Conservation (phyloP, 2,329 filamentous ascomycete genomes). For the Aspergillus spinulosporus region DNA sequence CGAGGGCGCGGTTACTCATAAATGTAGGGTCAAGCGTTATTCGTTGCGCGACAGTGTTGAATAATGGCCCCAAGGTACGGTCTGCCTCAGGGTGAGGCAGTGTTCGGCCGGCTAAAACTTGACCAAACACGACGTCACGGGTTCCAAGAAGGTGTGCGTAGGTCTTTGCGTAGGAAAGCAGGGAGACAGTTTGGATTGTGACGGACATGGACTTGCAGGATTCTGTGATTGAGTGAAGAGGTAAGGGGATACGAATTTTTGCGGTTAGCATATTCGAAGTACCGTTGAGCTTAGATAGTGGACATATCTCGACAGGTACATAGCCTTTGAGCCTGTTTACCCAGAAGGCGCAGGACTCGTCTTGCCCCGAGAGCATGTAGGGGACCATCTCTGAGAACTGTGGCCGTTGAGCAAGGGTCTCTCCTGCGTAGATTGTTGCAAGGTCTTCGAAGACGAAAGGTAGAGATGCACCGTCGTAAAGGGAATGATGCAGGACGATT, state of each 20-base stretch:
- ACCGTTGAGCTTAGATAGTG: conserved; percentile 11
- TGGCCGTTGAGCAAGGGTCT: conserved; percentile 15
- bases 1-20: conserved; percentile 41
- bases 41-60: conserved; percentile 56
- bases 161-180: conserved; percentile 34
- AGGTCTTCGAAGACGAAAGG: conserved; percentile 71
- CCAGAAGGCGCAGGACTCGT: conserved; percentile 43
- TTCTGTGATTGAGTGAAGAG: conserved; percentile 19
- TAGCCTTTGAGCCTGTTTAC: conserved; percentile 24
- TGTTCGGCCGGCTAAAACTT: conserved; percentile 54
- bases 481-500: conserved; percentile 74
- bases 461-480: conserved; percentile 85
- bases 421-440: conserved; percentile 58
- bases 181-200: conserved; percentile 31
- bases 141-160: conserved; percentile 32
- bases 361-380: conserved; percentile 49
- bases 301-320: conserved; percentile 21
- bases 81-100: conserved; percentile 51
- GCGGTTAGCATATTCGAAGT: conserved; percentile 21
- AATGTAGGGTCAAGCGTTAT: conserved; percentile 35
- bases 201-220: conserved; percentile 31
- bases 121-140: conserved; percentile 46
- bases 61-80: conserved; percentile 53
- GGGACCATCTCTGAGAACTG: conserved; percentile 54
- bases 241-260: conserved; percentile 22